phyloP scores from a whole-genome alignment of 768 basidiomycete genomes.

The Tremella fuciformis region DNA sequence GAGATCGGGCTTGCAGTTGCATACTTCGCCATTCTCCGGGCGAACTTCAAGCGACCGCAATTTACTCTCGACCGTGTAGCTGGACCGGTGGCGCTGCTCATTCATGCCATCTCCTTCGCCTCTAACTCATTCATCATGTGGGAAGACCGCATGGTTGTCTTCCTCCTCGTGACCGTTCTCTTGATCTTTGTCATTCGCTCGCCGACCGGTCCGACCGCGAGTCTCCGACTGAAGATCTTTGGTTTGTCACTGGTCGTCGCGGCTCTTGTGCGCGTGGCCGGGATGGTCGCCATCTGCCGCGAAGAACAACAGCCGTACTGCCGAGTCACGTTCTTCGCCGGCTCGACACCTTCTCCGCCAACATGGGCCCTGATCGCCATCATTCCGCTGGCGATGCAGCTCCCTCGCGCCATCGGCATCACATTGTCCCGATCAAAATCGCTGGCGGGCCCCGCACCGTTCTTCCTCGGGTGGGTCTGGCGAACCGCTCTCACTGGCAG shows the following conservation, averaged over 20 bases:
- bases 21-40: neutral
- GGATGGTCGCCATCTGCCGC: slow-evolving; percentile 79
- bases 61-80: slow-evolving; percentile 30
- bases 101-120: slow-evolving; percentile 73
- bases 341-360: slow-evolving; percentile 67
- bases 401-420: slow-evolving; percentile 61
- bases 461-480: slow-evolving; percentile 60
- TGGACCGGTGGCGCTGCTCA: slow-evolving; percentile 48
- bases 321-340: slow-evolving; percentile 81
- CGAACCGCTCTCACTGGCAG: slow-evolving; percentile 62
- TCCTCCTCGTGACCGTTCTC: slow-evolving; percentile 62
- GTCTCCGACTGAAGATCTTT: slow-evolving; percentile 72
- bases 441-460: slow-evolving; percentile 66
- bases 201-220: slow-evolving; percentile 64
- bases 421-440: slow-evolving; percentile 68
- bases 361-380: slow-evolving; percentile 60
- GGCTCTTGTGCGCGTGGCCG: slow-evolving; percentile 69
- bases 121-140: slow-evolving; percentile 98
- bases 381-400: slow-evolving; percentile 58
- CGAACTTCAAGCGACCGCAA: slow-evolving; percentile 1
- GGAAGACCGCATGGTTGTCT: slow-evolving; percentile 82
- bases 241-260: slow-evolving; percentile 68
- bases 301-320: slow-evolving; percentile 94
- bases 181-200: slow-evolving; percentile 65
- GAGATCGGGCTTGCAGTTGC: slow-evolving; percentile 21